These are phyloP conservation scores for Penicillium coffeae DNA, from an alignment of 495 filamentous ascomycete species.

Conservation along the genomic window DNA sequence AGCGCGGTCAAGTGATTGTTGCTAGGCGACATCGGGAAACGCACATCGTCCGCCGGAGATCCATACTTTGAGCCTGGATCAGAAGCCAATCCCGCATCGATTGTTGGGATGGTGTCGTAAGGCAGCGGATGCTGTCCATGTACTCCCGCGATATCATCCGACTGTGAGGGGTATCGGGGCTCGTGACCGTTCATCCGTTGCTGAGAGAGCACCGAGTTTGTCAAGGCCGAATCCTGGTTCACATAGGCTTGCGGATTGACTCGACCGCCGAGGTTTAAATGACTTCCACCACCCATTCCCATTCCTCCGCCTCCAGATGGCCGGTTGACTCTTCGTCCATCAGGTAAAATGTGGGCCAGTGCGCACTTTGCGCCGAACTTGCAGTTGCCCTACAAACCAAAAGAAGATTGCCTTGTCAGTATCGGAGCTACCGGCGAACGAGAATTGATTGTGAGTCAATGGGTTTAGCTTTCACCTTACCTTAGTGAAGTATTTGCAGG, in stretches of 20 bases:
- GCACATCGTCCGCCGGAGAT: constrained; percentile 76
- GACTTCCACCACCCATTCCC: constrained; percentile 42
- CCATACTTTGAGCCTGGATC: constrained; percentile 77
- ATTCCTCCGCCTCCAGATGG: constrained; percentile 34
- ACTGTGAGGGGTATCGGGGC: constrained; percentile 36
- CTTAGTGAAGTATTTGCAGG: constrained; percentile 98
- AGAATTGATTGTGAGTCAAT: not conserved
- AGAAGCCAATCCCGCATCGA: constrained; percentile 75
- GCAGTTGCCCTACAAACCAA: constrained; percentile 77
- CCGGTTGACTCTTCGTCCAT: constrained; percentile 84
- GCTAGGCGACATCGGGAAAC: constrained; percentile 69
- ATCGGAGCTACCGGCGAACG: not conserved
- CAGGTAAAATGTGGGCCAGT: constrained; percentile 88
- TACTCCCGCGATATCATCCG: constrained; percentile 44
- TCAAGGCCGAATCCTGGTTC: constrained; percentile 69
- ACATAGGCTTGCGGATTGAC: constrained; percentile 65
- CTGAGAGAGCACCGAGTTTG: constrained; percentile 77
- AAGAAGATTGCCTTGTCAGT: constrained; percentile 9
- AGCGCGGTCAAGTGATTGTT: constrained; percentile 68
- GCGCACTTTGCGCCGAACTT: constrained; percentile 98
- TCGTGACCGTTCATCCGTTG: constrained; percentile 53
- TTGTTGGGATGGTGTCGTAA: constrained; percentile 62
- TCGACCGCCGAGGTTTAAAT: constrained; percentile 65
- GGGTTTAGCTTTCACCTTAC: constrained; percentile 49
- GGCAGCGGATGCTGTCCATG: constrained; percentile 38